Base-by-base conservation (phyloP, 306 rosid species). In the Quercus glauca region DNA sequence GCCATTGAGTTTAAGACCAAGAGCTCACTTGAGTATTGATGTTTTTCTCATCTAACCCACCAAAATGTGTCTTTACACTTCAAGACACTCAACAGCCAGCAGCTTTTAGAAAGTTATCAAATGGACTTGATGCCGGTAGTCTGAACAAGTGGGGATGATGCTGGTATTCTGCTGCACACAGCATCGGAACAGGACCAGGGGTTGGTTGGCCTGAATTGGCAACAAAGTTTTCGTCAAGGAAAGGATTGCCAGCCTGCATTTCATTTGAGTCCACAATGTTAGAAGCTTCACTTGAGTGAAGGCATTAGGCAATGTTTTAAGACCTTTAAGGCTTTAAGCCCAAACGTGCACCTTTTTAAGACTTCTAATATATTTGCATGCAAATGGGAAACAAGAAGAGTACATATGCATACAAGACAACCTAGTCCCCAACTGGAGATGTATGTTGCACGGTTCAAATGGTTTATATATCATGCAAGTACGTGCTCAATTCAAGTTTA, bases 121-220 rank as follows among this genome's bases (percentile, higher is more conserved):
- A 91, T 76, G 99, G 99, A 77, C 94, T 96, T 35, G 99, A 79
- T 18, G 92, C 88, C 3, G 99, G 99, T 73, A 96, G 81, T 76
- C 85, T 85, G 88, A 96, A 93, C 49, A 76, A 64, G 70, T 79
- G 72, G 26, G 88, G 84, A 37, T 76, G 76, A 21, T 85, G 87
- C 85, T 88, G 91, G 83, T 73, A 77, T 49, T 90, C 91, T 0
- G 88, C 80, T 75, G 82, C 75, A 76, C 91, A 89, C n/a, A 33
- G 73, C 82, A 55, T 57, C 26, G 86, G 83, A 65, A 73, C 73
- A 18, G 74, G 69, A 52, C 78, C 59, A 20, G 69, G 74, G 37
- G 83, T 60, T 64, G 81, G 76, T 78, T n/a, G 73, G 75, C 53
- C 59, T 35, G 88, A 64, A 75, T 84, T 87, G 57, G 73, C 70